A percentile compares a stretch with the other conserved stretches of the same genome.
phyloP scores from a whole-genome alignment of 805 yeast species.

The Metschnikowia proteae region DNA sequence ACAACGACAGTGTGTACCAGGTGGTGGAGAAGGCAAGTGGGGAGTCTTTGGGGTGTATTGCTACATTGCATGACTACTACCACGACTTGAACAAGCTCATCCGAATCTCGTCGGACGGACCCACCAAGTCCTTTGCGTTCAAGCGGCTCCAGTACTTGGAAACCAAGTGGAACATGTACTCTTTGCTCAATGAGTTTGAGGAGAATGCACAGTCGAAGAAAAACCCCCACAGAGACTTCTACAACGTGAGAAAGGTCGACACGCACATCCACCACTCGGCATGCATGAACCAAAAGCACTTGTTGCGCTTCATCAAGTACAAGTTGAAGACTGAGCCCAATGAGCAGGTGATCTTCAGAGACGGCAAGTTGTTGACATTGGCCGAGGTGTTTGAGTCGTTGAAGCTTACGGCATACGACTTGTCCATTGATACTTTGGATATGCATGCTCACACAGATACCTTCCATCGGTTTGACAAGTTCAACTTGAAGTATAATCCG shows the following conservation, averaged over 20 bases:
- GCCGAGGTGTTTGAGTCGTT: slow-evolving; percentile 89
- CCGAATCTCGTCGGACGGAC: slow-evolving; percentile 87
- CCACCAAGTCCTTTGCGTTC: slow-evolving; percentile 93
- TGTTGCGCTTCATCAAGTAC: slow-evolving; percentile 89
- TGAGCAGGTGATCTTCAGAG: slow-evolving; percentile 91
- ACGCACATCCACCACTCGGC: slow-evolving; percentile 99
- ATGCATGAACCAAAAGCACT: slow-evolving; percentile 97
- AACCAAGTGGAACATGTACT: slow-evolving; percentile 94
- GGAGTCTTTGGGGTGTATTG: slow-evolving; percentile 53
- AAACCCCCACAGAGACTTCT: slow-evolving; percentile 96
- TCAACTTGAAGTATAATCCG: slow-evolving; percentile 95
- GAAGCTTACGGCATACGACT: slow-evolving; percentile 87
- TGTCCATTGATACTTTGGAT: slow-evolving; percentile 93
- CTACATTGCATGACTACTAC: slow-evolving; percentile 83
- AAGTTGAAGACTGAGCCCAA: slow-evolving; percentile 83
- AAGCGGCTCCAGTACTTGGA: slow-evolving; percentile 89
- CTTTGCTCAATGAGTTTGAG: slow-evolving; percentile 83
- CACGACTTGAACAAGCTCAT: slow-evolving; percentile 72
- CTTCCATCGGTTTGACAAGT: slow-evolving; percentile 96
- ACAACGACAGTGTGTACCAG: slow-evolving; percentile 68
- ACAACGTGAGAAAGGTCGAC: slow-evolving; percentile 94
- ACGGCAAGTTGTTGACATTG: slow-evolving; percentile 80
- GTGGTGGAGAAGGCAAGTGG: slow-evolving; percentile 40
- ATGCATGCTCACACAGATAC: slow-evolving; percentile 99
- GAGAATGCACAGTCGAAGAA: slow-evolving; percentile 86